Base-by-base conservation (phyloP, 805 yeast genomes). In the Starmerella etchellsii region DNA sequence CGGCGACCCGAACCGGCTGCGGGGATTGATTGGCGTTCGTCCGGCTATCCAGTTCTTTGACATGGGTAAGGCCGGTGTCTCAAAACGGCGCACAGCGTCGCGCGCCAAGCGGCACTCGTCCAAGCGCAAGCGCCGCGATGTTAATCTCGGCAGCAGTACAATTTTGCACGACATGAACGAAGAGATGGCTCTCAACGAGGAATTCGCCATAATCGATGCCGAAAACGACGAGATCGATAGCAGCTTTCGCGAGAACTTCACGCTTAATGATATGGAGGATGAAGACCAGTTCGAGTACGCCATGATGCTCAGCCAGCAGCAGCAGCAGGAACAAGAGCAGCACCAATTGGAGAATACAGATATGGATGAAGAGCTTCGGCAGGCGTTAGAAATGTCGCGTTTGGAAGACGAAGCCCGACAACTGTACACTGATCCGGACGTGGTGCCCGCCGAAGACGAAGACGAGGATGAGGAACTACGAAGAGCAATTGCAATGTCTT, bases 211-310 rank as follows among this genome's bases (percentile, higher is more conserved):
- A n/a, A 40, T 44, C 16, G 56, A 54, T 14, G 54, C 47, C 15
- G 53, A 48, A 33, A 36, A 35, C 14, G 43, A 44, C 9, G 48
- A 42, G 22, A 39, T 14, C n/a, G 42, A 47, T n/a, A 37, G 21
- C 14, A 42, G 24, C 9, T 26, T 43, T 10, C 43, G 51, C 2
- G 50, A 49, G 21, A 31, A 40, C 10, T 50, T 30, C 39, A 36
- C 26, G 6, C 31, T 48, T 13, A 50, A 41, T 4, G 47, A 45
- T 6, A 32, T 56, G 36, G 51, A 48, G 4, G 62, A 58, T 29
- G 58, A 55, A 15, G 63, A 59, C 33, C 59, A 56, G 39, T 26
- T 57, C 24, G 51, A 51, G 25, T 54, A 55, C 35, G 63, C 63
- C 3, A 18, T 57, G 39, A 48, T 55, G 52, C 49, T 59, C 24